Base-by-base conservation (phyloP, 2,329 filamentous ascomycete genomes). In the Lasiodiplodia gonubiensis region DNA sequence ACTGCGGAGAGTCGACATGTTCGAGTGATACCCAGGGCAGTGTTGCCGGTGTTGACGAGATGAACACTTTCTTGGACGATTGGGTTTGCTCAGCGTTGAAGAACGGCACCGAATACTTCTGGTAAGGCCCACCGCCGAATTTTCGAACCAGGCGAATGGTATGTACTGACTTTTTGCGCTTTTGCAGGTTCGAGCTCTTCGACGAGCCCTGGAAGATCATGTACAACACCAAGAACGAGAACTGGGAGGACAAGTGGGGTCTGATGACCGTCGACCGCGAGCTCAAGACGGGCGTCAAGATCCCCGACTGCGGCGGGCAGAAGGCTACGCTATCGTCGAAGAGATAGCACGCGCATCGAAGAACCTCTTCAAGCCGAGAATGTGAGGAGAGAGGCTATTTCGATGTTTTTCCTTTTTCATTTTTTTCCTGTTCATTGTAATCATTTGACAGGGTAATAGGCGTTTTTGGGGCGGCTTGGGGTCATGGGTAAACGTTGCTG, bases 191-290 rank as follows among this genome's bases (percentile, higher is more conserved):
- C 77, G 92, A 94, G 76, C 93, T 93, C 11, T 98, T 97, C 77
- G 94, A 98, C 76, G 94, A 98, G 84, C 93, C 93, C 2, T 98
- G 94, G 94, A 97, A 98, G 82, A 83, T 90, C 66, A 75, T 79
- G 21, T 97, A 89, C 81, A 90, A 97, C 77, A 83, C 82, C 49
- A 33, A 61, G 5, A 67, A 70, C 55, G 71, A 79, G 80, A 85
- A 91, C 64, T 97, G 94, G 94, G 94, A 98, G 82, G 92, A 97
- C 77, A 91, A 97, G 77, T 97, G 94, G 94, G 94, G 95, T 11
- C 81, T 98, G 16, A 89, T 98, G 88, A 92, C 96, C 73, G 86
- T 92, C 3, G 86, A 93, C 74, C 88, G 94, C 67, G 92, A 94
- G 42, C 81, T 98, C 72, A 98, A 98, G 81, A 74, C 85, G 0